Evolutionary conservation across 2,329 filamentous ascomycete genomes (phyloP).

Genomic region (Colletotrichum sp.): DNA sequence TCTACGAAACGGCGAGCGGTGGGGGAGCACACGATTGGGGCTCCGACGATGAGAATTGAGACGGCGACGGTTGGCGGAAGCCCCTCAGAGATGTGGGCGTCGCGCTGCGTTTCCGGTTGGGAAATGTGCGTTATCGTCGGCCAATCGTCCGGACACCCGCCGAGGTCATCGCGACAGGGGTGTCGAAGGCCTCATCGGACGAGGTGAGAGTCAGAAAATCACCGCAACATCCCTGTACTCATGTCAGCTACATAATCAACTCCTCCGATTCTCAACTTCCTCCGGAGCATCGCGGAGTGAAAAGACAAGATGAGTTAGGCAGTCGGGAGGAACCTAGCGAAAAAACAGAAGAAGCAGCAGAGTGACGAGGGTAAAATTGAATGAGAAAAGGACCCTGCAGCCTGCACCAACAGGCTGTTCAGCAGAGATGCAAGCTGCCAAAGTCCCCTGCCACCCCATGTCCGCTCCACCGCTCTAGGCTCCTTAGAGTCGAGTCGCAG

Average conservation of each 20-base stretch:
- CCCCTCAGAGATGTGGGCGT: not conserved
- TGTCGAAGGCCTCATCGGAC: not conserved
- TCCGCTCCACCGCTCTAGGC: conserved; percentile 1
- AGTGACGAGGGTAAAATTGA: not conserved
- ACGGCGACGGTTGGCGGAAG: not conserved
- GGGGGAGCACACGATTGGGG: not conserved
- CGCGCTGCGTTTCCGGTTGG: not conserved
- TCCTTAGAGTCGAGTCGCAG: not conserved
- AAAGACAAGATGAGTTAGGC: not conserved
- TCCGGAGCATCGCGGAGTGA: not conserved
- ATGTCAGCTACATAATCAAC: not conserved
- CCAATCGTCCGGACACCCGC: conserved; percentile 13
- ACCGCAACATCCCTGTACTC: not conserved
- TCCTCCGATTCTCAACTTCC: not conserved
- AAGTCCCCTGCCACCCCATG: not conserved
- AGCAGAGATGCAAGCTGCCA: not conserved
- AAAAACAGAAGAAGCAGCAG: not conserved
- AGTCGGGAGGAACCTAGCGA: not conserved
- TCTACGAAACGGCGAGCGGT: not conserved
- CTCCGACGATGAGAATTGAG: not conserved
- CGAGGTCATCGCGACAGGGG: conserved; percentile 4
- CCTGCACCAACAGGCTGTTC: not conserved
- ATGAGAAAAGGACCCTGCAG: not conserved
- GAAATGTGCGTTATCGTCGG: conserved; percentile 5
- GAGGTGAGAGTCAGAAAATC: not conserved